Evolutionary conservation across 345 rosid genomes (phyloP).

Genomic region (Lepidium sativum): DNA sequence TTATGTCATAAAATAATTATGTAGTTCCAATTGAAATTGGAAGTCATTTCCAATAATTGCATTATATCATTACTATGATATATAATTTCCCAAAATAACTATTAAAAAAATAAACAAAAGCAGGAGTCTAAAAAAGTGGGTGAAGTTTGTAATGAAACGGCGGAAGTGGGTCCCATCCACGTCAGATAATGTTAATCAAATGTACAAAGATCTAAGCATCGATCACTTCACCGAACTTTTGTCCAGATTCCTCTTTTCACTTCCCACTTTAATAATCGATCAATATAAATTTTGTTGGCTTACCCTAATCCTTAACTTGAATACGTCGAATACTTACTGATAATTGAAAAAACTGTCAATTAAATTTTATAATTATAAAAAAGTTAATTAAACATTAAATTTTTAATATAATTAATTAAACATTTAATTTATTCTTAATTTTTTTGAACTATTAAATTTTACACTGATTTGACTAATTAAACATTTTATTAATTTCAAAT

Average conservation of each 20-base stretch:
- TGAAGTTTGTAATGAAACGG: conserved; percentile 13
- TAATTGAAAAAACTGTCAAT: not conserved
- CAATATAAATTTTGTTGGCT: conserved; percentile 1
- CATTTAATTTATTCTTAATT: no score
- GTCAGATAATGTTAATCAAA: not conserved
- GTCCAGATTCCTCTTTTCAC: conserved; percentile 9
- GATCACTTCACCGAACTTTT: no score
- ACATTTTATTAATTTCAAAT: no score
- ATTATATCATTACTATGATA: not conserved
- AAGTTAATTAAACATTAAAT: not conserved
- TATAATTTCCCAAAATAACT: not conserved
- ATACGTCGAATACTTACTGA: not conserved
- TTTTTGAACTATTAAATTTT: no score
- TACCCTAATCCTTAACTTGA: not conserved
- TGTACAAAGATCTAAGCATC: not conserved
- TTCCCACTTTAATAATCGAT: not conserved
- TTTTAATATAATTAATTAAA: not conserved
- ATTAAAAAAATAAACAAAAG: not conserved
- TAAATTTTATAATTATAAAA: no score
- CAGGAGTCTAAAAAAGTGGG: not conserved
- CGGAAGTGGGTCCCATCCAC: conserved; percentile 15
- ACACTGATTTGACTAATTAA: no score
- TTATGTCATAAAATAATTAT: no score
- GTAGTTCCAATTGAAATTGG: no score
- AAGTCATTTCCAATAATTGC: not conserved